Evolutionary conservation across 2,329 filamentous ascomycete species (phyloP), one percentile per base, ranked within the genome.

Genomic region (Cercospora sp.): DNA sequence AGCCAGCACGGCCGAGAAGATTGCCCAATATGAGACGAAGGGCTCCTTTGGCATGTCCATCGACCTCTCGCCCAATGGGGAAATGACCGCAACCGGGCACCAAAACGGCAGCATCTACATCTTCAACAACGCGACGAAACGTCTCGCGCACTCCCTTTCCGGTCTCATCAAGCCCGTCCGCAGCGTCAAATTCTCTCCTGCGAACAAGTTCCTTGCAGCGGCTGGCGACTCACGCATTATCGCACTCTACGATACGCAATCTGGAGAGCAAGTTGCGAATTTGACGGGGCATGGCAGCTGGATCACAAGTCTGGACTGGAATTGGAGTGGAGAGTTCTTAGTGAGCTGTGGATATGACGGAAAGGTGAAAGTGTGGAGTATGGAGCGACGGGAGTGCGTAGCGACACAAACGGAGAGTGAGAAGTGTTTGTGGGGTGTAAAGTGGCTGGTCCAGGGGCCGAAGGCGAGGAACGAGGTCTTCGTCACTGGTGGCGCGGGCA

Each of bases 341-440:
- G 85, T 98, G 2, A 96, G 91, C 76, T 92, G 93, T 83, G 68
- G 66, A 4, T 93, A 96, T 79, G 94, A 98, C 77, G 94, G 95
- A 43, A 97, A 97, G 80, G 92, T 91, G 69, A 97, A 97, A 81
- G 91, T 98, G 32, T 99, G 95, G 95, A 94, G 92, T 32, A 87
- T 97, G 68, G 93, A 97, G 75, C 87, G 89, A 37, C 87, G 89
- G 66, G 85, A 86, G 4, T 98, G 95, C 77, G 95, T 99, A 55
- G 93, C 94, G 12, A 99, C 95, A 9, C 93, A 97, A 78, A 94
- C 90, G 67, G 94, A 98, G 82, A 93, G 92, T 5, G 94, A 94
- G 71, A 91, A 91, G 80, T 77, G 76, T 63, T 78, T 98, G 2
- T 97, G 94, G 91, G 88, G 88, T 65, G 92, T 94, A 30, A 90